Conservation (phyloP, 2,329 filamentous ascomycete genomes). For the Ophiosphaerella herpotricha region DNA sequence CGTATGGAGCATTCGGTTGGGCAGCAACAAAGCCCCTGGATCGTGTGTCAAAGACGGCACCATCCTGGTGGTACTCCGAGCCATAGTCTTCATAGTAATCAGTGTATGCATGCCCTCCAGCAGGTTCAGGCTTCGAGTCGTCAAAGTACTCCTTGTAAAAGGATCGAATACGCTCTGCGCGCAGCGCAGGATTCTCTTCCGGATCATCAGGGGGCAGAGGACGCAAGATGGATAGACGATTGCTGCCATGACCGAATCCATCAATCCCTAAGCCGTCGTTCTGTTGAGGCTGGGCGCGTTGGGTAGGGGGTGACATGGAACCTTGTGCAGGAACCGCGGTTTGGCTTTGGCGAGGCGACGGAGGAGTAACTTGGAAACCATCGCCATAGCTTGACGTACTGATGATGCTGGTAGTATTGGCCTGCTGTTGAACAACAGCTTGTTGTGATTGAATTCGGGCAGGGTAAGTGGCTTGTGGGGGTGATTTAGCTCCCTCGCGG, state of each 20-base stretch:
- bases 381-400: conserved; percentile 62
- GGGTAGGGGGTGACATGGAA: conserved; percentile 35
- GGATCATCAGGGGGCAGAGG: conserved; percentile 87
- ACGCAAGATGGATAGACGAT: conserved; percentile 67
- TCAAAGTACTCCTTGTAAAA: conserved; percentile 99
- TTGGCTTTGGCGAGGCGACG: conserved; percentile 42
- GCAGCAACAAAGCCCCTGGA: conserved; percentile 66
- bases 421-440: conserved; percentile 40
- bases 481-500: conserved; percentile 30
- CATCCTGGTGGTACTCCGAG: conserved; percentile 69
- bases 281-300: conserved; percentile 23
- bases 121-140: conserved; percentile 64
- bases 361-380: conserved; percentile 55
- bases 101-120: conserved; percentile 42
- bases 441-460: conserved; percentile 43
- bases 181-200: conserved; percentile 87
- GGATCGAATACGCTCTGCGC: conserved; percentile 94
- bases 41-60: conserved; percentile 59
- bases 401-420: conserved; percentile 47
- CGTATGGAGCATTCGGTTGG: conserved; percentile 63
- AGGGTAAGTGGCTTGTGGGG: conserved; percentile 23
- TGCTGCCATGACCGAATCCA: conserved; percentile 45
- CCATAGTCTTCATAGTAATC: conserved; percentile 79
- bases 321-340: conserved; percentile 17
- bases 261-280: conserved; percentile 35